Conservation (phyloP, 345 rosid genomes). For the Eucalyptus coolabah region DNA sequence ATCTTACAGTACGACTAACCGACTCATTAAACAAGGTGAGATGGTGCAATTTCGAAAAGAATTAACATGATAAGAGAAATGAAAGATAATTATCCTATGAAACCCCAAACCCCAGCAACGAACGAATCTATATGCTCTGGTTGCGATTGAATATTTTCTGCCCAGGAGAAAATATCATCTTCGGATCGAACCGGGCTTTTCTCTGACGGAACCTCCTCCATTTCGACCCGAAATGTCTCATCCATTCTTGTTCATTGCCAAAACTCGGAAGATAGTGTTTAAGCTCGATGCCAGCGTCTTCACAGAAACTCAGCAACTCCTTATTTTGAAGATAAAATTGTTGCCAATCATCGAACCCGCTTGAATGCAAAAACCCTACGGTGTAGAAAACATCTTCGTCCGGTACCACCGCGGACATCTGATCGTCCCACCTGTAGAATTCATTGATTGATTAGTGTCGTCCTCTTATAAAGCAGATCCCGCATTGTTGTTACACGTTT, state of each 20-base stretch:
- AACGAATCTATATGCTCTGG: background rate
- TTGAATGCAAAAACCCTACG: constrained; percentile 64
- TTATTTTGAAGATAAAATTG: constrained; percentile 41
- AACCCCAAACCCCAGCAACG: background rate
- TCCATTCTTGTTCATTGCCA: constrained; percentile 42
- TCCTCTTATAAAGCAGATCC: background rate
- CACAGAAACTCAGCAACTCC: constrained; percentile 45
- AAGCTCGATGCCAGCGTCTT: constrained; percentile 28
- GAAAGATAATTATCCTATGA: background rate
- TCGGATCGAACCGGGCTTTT: constrained; percentile 73
- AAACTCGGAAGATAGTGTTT: constrained; percentile 68
- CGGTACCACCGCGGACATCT: constrained; percentile 57
- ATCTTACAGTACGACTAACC: background rate
- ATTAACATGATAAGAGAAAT: background rate
- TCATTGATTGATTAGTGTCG: background rate
- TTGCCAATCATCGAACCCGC: constrained; percentile 46
- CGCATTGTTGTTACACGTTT: background rate
- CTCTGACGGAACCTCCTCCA: constrained; percentile 46
- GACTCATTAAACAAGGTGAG: background rate
- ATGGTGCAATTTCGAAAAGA: background rate
- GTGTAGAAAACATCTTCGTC: constrained; percentile 76
- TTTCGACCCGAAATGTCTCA: constrained; percentile 64
- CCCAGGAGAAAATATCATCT: constrained; percentile 68
- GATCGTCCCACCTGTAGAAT: constrained; percentile 66
- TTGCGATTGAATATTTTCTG: constrained; percentile 53